Evolutionary conservation across 163 green algal genomes (phyloP), one percentile per base, ranked within the genome.

Genomic region (Trebouxiophyceae sp.): DNA sequence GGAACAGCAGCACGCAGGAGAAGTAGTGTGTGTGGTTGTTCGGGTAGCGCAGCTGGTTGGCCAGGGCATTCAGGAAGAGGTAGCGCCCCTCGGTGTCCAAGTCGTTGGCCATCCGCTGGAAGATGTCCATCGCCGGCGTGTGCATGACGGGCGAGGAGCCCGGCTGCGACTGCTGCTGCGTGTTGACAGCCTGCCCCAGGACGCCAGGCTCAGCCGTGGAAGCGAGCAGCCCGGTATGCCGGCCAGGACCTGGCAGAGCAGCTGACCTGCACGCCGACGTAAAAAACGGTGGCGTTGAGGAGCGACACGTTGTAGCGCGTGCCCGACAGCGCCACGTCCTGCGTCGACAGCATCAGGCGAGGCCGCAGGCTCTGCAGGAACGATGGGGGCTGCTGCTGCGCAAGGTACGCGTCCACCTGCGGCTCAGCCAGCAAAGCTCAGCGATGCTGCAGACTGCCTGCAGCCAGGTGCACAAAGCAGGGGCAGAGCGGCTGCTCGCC

Each of bases 21-120:
- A 97, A 98, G 82, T 95, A 97, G 80, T 97, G 88, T 19, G 94
- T 99, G 87, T 98, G 92, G 33, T 71, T 84, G 84, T 97, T 97
- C 65, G 94, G 94, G 84, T 95, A 99, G 56, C 94, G 84, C 82
- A 99, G 91, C 82, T 98, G 94, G 81, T 98, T 98, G 62, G 93
- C 89, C n/a, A 97, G 79, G 1, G 84, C 91, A 75, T 97, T 98
- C 33, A 99, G 75, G 66, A 99, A 81, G 61, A 96, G 74, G 79
- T 93, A 89, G 39, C 89, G 83, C 0, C 83, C 87, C 57, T 80
- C 68, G 2, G 68, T 73, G 57, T 79, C 82, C 68, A 91, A 63
- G 57, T 86, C 81, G 30, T 26, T 31, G 1, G 69, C 76, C 62
- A 90, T 71, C 8, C 76, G 67, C 56, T 81, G 67, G 62, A 92